phyloP scores from a whole-genome alignment of 2,329 filamentous ascomycete species.

The Microdochium paspali region DNA sequence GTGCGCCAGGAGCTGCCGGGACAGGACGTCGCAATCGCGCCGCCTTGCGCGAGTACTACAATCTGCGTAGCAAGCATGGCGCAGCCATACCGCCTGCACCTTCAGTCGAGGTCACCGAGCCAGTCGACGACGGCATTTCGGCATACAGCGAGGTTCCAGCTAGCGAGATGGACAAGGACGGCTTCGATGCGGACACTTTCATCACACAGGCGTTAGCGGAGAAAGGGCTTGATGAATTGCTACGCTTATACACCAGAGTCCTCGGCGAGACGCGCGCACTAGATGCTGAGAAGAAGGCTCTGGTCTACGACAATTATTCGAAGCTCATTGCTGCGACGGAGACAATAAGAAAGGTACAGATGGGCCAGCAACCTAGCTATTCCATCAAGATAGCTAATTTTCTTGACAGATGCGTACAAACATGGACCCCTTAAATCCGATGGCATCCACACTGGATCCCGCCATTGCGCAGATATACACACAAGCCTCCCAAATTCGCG shows the following conservation, averaged over 20 bases:
- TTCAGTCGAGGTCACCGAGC: slow-evolving; percentile 33
- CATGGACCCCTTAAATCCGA: slow-evolving; percentile 71
- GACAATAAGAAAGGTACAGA: slow-evolving; percentile 67
- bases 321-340: slow-evolving; percentile 95
- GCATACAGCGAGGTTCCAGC: slow-evolving; percentile 47
- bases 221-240: slow-evolving; percentile 56
- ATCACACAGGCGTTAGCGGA: slow-evolving; percentile 51
- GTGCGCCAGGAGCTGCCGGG: slow-evolving; percentile 19
- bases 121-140: slow-evolving; percentile 17
- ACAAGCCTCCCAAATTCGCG: slow-evolving; percentile 45
- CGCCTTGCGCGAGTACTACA: slow-evolving; percentile 91
- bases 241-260: slow-evolving; percentile 62
- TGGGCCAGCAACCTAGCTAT: background rate
- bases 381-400: slow-evolving; percentile 2
- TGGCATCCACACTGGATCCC: slow-evolving; percentile 62
- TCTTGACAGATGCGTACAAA: slow-evolving; percentile 57
- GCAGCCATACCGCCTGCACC: slow-evolving; percentile 27
- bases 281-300: slow-evolving; percentile 90
- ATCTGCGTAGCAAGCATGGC: slow-evolving; percentile 48
- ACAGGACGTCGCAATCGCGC: slow-evolving; percentile 61
- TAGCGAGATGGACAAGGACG: slow-evolving; percentile 63
- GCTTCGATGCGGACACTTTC: slow-evolving; percentile 66
- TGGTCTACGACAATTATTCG: slow-evolving; percentile 98
- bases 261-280: slow-evolving; percentile 77
- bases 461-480: slow-evolving; percentile 68